phyloP scores from a whole-genome alignment of 1,139 yeast species.

The Nakaseomyces delphensis region DNA sequence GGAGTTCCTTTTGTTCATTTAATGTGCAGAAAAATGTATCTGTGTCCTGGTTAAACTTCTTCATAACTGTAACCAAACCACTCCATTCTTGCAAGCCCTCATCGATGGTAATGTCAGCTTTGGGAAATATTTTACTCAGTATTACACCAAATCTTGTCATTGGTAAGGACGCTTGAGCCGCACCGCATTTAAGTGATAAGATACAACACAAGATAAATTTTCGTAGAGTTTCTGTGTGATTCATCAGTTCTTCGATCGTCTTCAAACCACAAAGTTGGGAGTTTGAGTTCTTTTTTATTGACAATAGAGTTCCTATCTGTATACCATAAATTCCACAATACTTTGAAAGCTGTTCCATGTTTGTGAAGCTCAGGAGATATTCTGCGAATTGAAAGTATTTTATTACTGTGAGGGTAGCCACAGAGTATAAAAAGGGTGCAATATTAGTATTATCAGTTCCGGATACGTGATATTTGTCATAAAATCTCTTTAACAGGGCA shows the following conservation, averaged over 20 bases:
- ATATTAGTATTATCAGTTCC: neutral
- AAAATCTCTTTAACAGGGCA: neutral
- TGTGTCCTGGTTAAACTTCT: constrained; percentile 1
- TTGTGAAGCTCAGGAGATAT: neutral
- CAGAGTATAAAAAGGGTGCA: neutral
- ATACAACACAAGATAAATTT: constrained; percentile 1
- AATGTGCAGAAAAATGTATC: neutral
- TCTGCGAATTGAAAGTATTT: constrained; percentile 1
- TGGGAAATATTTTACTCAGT: neutral
- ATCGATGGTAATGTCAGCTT: neutral
- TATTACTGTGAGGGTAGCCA: neutral
- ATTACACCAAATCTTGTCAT: neutral
- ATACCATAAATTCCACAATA: constrained; percentile 4
- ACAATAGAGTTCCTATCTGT: neutral
- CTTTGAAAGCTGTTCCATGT: constrained; percentile 1
- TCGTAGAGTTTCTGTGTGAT: neutral
- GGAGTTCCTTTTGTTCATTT: neutral
- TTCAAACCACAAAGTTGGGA: neutral
- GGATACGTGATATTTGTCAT: neutral
- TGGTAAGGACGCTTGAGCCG: neutral
- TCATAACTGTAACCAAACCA: neutral
- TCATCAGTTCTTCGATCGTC: neutral
- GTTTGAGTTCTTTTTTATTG: neutral
- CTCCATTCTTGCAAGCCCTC: neutral
- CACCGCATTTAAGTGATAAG: neutral